These are phyloP conservation scores for Globisporangium spinosum DNA, from an alignment of 352 stramenopile genomes.

Conservation along the genomic window DNA sequence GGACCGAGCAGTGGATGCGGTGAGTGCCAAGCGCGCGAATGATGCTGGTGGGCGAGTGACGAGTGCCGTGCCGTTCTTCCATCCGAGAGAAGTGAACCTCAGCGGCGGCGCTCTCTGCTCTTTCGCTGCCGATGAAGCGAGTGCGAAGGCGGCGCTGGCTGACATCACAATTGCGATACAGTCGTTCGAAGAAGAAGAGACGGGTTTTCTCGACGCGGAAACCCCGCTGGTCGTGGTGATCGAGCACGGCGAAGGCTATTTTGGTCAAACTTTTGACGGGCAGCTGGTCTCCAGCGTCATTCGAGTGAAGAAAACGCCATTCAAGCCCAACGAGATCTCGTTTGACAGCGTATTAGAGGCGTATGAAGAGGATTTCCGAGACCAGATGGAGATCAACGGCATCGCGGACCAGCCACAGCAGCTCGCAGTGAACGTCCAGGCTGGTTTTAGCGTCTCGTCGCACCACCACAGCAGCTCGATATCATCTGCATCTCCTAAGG, in stretches of 20 bases:
- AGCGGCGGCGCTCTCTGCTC: constrained; percentile 7
- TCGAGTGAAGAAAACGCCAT: neutral
- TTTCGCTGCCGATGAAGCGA: constrained; percentile 1
- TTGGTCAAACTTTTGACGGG: constrained; percentile 2
- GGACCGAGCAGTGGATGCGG: neutral
- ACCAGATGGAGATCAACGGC: constrained; percentile 14
- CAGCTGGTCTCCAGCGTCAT: constrained; percentile 4
- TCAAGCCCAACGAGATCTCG: neutral
- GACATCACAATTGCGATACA: constrained; percentile 14
- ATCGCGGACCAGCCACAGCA: constrained; percentile 10
- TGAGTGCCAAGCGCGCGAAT: constrained; percentile 2
- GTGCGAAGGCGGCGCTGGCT: constrained; percentile 10
- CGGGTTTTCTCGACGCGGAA: neutral
- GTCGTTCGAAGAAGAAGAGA: neutral
- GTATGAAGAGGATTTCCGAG: constrained; percentile 16
- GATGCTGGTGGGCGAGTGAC: neutral
- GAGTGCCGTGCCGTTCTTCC: constrained; percentile 13
- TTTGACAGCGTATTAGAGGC: constrained; percentile 17
- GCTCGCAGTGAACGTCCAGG: constrained; percentile 9
- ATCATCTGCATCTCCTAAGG: neutral
- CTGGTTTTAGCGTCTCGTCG: constrained; percentile 3
- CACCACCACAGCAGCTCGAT: neutral
- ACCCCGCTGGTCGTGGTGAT: constrained; percentile 8
- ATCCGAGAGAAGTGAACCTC: constrained; percentile 7
- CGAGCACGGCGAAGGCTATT: constrained; percentile 19